Evolutionary conservation across 2,329 filamentous ascomycete species (phyloP), one percentile per base, ranked within the genome.

Genomic region (Microsporum ferrugineum): DNA sequence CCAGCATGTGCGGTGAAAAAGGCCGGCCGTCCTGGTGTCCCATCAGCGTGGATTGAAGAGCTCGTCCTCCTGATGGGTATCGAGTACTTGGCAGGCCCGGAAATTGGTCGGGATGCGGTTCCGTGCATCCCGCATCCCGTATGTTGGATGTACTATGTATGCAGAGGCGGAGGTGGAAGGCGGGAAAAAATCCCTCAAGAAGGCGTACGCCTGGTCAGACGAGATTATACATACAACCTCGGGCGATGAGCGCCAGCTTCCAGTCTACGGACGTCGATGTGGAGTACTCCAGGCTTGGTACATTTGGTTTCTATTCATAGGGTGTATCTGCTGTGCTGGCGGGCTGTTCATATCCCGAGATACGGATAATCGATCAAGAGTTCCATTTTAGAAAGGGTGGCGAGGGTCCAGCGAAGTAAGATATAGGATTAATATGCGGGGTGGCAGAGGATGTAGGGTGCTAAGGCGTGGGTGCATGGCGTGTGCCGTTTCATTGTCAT

Each of bases 71-170:
- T 33, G 49, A 12, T 33, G 17, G 14, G 49, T 29, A 29, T 57
- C 39, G 34, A 17, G 34, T 57, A 29, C 8, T n/a, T 57, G 55
- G 55, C 34, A 4, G 47, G 23, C 47, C 17, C 55, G 55, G 55
- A 57, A 39, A 23, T 57, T 39, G 55, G 33, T 57, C 55, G 55
- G 55, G 55, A 57, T 41, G 23, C 38, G 38, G 55, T 29, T 57
- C 55, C 55, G 33, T 33, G 34, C 55, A 57, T 57, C 33, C 34
- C 38, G 29, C 53, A 38, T 57, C 12, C 47, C 47, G 29, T n/a
- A 49, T 53, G 23, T 8, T 31, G 49, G 27, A 53, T 47, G 49
- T 10, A 33, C 14, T 8, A 53, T 47, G 49, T 8, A 33, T 29
- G 27, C 33, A 31, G 10, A 47, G 2, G 43, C 27, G 43, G 43